phyloP scores from a whole-genome alignment of 441 rosid genomes.

The Pelargonium exstipulatum region DNA sequence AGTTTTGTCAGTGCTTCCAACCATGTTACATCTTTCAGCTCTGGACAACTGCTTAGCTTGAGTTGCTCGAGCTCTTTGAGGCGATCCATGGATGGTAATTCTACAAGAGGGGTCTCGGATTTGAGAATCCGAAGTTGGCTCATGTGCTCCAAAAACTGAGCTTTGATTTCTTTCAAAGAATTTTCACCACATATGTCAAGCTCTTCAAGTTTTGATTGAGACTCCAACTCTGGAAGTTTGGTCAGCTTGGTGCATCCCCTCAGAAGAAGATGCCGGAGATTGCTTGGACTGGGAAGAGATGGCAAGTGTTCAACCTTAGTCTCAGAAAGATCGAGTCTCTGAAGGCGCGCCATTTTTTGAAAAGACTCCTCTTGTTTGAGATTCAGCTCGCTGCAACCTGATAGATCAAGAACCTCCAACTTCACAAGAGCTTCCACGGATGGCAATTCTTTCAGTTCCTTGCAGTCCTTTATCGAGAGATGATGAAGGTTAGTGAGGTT shows the following conservation, averaged over 20 bases:
- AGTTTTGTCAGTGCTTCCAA: slow-evolving; percentile 18
- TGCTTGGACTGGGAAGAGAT: slow-evolving; percentile 19
- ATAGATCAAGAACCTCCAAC: slow-evolving; percentile 25
- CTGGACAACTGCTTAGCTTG: slow-evolving; percentile 19
- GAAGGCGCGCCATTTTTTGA: slow-evolving; percentile 29
- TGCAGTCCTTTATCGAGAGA: slow-evolving; percentile 30
- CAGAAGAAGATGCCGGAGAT: slow-evolving; percentile 26
- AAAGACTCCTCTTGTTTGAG: slow-evolving; percentile 29
- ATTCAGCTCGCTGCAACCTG: slow-evolving; percentile 30
- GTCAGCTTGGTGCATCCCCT: slow-evolving; percentile 27
- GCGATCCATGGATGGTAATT: slow-evolving; percentile 19
- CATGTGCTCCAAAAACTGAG: slow-evolving; percentile 15
- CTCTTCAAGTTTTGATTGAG: slow-evolving; percentile 15
- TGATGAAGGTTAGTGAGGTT: slow-evolving; percentile 30
- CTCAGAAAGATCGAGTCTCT: slow-evolving; percentile 38
- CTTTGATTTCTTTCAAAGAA: slow-evolving; percentile 13
- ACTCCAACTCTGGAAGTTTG: slow-evolving; percentile 18
- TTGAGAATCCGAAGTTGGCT: slow-evolving; percentile 23
- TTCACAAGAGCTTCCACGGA: slow-evolving; percentile 19
- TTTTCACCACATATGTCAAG: slow-evolving; percentile 27
- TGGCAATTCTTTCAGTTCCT: slow-evolving; percentile 19
- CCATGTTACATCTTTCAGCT: neutral
- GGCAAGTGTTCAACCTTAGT: slow-evolving; percentile 31
- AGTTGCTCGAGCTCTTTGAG: slow-evolving; percentile 18
- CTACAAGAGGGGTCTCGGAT: slow-evolving; percentile 12